These are phyloP conservation scores for Megacollybia marginata DNA, from an alignment of 768 basidiomycete species.

Conservation along the genomic window DNA sequence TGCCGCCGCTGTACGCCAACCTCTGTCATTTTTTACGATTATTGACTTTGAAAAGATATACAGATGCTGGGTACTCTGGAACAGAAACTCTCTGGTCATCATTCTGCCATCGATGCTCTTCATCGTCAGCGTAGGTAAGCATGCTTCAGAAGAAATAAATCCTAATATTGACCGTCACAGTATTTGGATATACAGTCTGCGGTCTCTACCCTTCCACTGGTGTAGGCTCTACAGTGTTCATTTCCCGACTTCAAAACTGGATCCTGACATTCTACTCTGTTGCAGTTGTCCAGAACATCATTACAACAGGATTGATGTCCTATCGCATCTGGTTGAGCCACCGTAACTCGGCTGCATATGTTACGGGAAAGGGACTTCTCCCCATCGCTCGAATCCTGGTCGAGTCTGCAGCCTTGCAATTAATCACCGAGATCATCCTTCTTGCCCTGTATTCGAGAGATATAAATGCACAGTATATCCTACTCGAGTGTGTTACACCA, in stretches of 20 bases:
- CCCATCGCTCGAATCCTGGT: slow-evolving; percentile 13
- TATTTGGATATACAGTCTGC: too few relatives aligned
- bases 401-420: too few relatives aligned
- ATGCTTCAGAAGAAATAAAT: not conserved
- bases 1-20: slow-evolving; percentile 3
- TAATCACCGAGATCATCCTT: slow-evolving; percentile 9
- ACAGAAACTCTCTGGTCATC: slow-evolving; percentile 9
- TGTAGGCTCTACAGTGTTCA: too few relatives aligned
- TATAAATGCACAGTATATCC: slow-evolving; percentile 14
- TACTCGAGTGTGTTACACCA: slow-evolving; percentile 9
- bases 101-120: slow-evolving; percentile 10
- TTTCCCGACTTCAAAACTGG: too few relatives aligned
- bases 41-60: slow-evolving; percentile 3
- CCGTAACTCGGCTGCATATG: slow-evolving; percentile 3
- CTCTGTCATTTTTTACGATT: not conserved
- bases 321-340: too few relatives aligned
- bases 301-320: too few relatives aligned
- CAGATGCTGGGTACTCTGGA: slow-evolving; percentile 11
- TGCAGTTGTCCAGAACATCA: too few relatives aligned
- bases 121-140: slow-evolving; percentile 7
- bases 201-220: too few relatives aligned
- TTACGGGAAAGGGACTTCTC: slow-evolving; percentile 4
- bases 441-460: slow-evolving; percentile 13
- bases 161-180: slow-evolving; percentile 1
- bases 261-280: too few relatives aligned